These are phyloP conservation scores for Pleoardoris graminearum DNA, from an alignment of 2,329 filamentous ascomycete species.

Conservation along the genomic window DNA sequence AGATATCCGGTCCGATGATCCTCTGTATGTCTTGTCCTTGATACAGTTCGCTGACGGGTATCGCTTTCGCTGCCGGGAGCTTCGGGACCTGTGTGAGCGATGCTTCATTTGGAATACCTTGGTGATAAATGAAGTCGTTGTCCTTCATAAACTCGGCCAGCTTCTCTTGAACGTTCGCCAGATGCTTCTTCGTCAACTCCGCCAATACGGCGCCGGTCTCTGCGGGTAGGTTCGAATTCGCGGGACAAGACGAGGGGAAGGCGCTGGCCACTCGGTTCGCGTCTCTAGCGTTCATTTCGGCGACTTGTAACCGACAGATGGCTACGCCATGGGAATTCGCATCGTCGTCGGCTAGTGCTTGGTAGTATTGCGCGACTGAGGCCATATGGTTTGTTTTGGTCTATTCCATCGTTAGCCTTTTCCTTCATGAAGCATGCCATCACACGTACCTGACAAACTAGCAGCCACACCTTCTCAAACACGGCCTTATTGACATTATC, in stretches of 20 bases:
- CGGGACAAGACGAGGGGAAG: conserved; percentile 78
- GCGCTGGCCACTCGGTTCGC: conserved; percentile 74
- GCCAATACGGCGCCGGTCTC: conserved; percentile 74
- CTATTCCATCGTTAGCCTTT: conserved; percentile 44
- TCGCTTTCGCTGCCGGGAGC: conserved; percentile 91
- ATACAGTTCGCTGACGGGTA: conserved; percentile 94
- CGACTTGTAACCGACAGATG: conserved; percentile 79
- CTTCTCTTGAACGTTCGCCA: conserved; percentile 79
- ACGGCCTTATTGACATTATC: conserved; percentile 89
- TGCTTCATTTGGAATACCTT: conserved; percentile 83
- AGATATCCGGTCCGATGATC: conserved; percentile 95
- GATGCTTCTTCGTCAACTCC: conserved; percentile 84
- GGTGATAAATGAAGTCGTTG: conserved; percentile 98
- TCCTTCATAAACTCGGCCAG: conserved; percentile 78
- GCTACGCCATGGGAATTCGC: conserved; percentile 83
- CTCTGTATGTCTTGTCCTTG: conserved; percentile 95
- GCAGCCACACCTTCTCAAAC: conserved; percentile 92
- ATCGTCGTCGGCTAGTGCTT: conserved; percentile 88
- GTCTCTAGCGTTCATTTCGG: conserved; percentile 77
- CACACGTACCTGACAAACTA: conserved; percentile 71
- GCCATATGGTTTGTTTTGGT: conserved; percentile 80
- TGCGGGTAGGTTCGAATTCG: conserved; percentile 79
- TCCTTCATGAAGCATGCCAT: background rate
- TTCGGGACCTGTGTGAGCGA: conserved; percentile 82
- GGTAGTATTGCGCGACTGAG: conserved; percentile 90